Evolutionary conservation across 441 rosid genomes (phyloP).

Genomic region (Erodium trifolium): DNA sequence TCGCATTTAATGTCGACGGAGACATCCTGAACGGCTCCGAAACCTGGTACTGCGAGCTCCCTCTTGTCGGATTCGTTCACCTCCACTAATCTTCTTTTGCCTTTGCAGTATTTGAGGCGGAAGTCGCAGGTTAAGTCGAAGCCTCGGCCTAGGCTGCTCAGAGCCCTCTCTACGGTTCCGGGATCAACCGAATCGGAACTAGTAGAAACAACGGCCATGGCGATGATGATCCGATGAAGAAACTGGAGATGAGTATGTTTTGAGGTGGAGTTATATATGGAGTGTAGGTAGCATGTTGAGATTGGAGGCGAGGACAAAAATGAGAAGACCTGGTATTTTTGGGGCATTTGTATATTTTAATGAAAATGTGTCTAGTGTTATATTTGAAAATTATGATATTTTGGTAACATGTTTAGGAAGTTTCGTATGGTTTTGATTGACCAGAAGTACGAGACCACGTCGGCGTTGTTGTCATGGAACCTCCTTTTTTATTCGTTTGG

Average conservation of each 20-base stretch:
- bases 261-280: background rate
- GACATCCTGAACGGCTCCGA: conserved; percentile 39
- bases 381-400: background rate
- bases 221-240: background rate
- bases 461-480: background rate
- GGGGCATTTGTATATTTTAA: background rate
- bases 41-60: conserved; percentile 53
- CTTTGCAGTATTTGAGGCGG: conserved; percentile 69
- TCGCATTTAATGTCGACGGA: conserved; percentile 65
- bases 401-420: background rate
- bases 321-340: background rate
- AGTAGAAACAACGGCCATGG: background rate
- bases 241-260: background rate
- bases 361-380: background rate
- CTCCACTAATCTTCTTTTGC: conserved; percentile 46
- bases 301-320: background rate
- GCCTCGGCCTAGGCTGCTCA: conserved; percentile 70
- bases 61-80: conserved; percentile 43
- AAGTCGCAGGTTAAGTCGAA: conserved; percentile 79
- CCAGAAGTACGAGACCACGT: background rate
- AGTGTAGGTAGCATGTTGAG: background rate
- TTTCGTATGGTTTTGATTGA: background rate
- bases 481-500: background rate
- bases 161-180: conserved; percentile 38
- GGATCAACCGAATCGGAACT: conserved; percentile 17